Base-by-base conservation (phyloP, 768 basidiomycete genomes). In the Mycena haematopus region DNA sequence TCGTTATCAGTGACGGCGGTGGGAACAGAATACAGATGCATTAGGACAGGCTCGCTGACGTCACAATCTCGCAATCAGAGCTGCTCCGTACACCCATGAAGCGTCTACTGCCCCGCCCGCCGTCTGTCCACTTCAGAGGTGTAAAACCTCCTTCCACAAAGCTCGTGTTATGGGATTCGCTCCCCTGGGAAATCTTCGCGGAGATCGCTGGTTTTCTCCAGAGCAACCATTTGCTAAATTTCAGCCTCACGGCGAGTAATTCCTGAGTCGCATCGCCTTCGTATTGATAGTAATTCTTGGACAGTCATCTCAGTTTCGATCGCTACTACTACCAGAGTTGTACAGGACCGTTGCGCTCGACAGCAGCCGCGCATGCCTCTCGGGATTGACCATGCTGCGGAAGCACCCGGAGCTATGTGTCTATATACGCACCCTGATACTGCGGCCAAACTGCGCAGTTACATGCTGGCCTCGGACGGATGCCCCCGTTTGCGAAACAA, bases 381-480 rank as follows among this genome's bases (percentile, higher is more conserved):
- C 51, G 9, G 62, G 62, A 7, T 56, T 63, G 15, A 14, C 24
- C 11, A 56, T 53, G 51, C 56, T 63, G 14, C n/a, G 9, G 2
- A 21, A 29, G 19, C 55, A 35, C 15, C 56, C 56, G 2, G 36
- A 58, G 19, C 51, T 63, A 1, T 58, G 62, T 21, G 13, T 21
- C 1, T 63, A 52, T 13, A 27, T 63, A 21, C 62, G 44, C 8
- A 45, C 19, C 17, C 56, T 63, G 22, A 38, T 22, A 4, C 33
- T 63, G 6, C 42, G 56, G n/a, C 62, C 62, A 2, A 63, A 63
- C 36, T 29, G 35, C 31, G 14, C 44, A 3, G 21, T 52, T 4
- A 40, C 15, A 7, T 56, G 36, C 40, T 63, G 62, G 62, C 62
- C 62, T 2, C 29, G 62, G 6, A 14, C 27, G 24, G 47, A 57